Evolutionary conservation across 495 filamentous ascomycete genomes (phyloP), one percentile per base, ranked within the genome.

Genomic region (Cetradonia linearis): DNA sequence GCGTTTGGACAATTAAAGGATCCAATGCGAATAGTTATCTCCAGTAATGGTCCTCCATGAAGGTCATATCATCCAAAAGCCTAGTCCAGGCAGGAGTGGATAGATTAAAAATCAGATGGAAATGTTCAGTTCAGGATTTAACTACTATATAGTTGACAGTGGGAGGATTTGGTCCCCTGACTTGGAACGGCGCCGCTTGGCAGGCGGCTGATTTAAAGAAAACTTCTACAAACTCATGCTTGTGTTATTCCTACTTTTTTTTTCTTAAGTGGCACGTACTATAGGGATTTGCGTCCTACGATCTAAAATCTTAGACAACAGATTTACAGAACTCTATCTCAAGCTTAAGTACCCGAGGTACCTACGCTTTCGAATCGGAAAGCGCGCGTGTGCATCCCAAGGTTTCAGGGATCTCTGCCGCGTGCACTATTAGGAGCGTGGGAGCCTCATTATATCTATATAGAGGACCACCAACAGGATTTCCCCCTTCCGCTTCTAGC

Each of bases 291-390:
- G 20, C 42, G 42, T 4, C 20, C 2, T 44, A n/a, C 38, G 18
- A 9, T 20, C 6, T 44, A 40, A 18, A 13, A 40, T n/a, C 1
- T 18, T 7, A 46, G 9, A 25, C 42, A 3, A 46, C 20, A 10
- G 42, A 46, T 20, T 10, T 20, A 20, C 42, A 46, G 10, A 25
- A 46, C 5, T 25, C 42, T 46, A 25, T 25, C n/a, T 46, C 48
- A 33, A 52, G 48, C 28, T 52, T 52, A 52, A 28, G 18, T 23
- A n/a, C n/a, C n/a, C n/a, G n/a, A n/a, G n/a, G n/a, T n/a, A n/a
- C n/a, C n/a, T 52, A 52, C 48, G 27, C 48, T 52, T 27, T 52
- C 48, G 48, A 52, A 52, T 52, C 48, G 14, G 48, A 52, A 52
- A 31, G 9, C 18, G 6, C 16, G 16, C 27, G 28, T 27, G 28